phyloP scores from a whole-genome alignment of 2,329 filamentous ascomycete species.

The Aureobasidium sp. region DNA sequence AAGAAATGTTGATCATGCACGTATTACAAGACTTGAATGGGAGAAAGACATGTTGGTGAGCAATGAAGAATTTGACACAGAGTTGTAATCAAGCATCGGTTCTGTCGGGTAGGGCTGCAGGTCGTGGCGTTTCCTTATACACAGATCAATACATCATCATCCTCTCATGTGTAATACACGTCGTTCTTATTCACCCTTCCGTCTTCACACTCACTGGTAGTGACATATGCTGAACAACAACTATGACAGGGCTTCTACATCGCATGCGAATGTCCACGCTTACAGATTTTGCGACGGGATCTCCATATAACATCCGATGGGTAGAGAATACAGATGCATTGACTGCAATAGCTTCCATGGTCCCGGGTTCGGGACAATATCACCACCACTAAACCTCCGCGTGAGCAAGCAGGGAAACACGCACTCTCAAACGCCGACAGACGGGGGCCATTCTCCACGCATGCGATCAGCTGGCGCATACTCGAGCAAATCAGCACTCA shows the following conservation, averaged over 20 bases:
- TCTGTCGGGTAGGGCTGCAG: constrained; percentile 11
- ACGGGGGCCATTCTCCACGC: not conserved
- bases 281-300: not conserved
- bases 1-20: constrained; percentile 34
- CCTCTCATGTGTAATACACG: not conserved
- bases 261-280: not conserved
- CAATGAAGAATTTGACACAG: not conserved
- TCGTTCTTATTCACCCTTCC: not conserved
- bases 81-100: constrained; percentile 1
- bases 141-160: not conserved
- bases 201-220: not conserved
- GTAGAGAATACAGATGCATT: not conserved
- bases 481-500: not conserved
- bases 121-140: constrained; percentile 9
- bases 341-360: not conserved
- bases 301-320: not conserved
- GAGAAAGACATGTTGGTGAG: not conserved
- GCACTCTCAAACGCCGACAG: constrained; percentile 8
- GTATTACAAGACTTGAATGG: constrained; percentile 1
- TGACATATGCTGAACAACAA: not conserved
- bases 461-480: constrained; percentile 12
- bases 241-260: not conserved
- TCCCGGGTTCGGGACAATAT: not conserved
- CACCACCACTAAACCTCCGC: not conserved
- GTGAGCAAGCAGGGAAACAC: constrained; percentile 4